Conservation (phyloP, 2,329 filamentous ascomycete genomes). For the Calonectria pauciramosa region DNA sequence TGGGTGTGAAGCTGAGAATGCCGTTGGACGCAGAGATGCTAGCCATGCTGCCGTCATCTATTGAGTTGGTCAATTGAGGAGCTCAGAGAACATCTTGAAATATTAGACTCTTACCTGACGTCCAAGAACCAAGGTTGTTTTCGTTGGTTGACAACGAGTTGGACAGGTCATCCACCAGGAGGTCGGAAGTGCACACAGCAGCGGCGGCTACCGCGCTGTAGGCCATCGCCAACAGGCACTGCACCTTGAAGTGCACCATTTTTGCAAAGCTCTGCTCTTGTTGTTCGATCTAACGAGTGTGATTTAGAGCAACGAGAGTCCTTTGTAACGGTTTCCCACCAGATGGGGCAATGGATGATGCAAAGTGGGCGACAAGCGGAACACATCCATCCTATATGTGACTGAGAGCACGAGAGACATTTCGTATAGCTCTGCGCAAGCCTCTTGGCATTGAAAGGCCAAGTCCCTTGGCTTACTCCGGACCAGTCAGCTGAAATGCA, state of each 20-base stretch:
- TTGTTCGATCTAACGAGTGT: not conserved
- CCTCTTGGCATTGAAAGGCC: constrained; percentile 23
- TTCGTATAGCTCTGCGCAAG: constrained; percentile 1
- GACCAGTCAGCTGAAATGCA: constrained; percentile 24
- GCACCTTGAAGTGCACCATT: constrained; percentile 33
- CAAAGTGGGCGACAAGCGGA: not conserved
- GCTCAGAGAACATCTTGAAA: not conserved
- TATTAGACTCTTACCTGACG: constrained; percentile 49
- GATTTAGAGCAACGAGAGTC: not conserved
- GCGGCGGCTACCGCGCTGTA: constrained; percentile 31
- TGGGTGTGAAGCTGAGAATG: constrained; percentile 65
- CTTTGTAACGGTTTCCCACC: not conserved
- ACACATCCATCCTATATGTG: constrained; percentile 1
- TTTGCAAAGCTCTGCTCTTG: constrained; percentile 2
- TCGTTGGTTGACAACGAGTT: constrained; percentile 48
- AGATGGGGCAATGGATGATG: not conserved
- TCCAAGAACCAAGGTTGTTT: constrained; percentile 52
- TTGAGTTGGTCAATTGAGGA: constrained; percentile 23
- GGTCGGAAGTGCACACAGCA: constrained; percentile 45
- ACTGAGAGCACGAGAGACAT: not conserved
- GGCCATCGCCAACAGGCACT: constrained; percentile 28
- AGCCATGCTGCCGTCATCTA: constrained; percentile 65
- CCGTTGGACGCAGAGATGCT: constrained; percentile 56
- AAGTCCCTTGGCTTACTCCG: not conserved
- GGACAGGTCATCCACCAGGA: constrained; percentile 52